These are phyloP conservation scores for Pyrus bretschneideri DNA, from an alignment of 306 rosid genomes.

Conservation along the genomic window DNA sequence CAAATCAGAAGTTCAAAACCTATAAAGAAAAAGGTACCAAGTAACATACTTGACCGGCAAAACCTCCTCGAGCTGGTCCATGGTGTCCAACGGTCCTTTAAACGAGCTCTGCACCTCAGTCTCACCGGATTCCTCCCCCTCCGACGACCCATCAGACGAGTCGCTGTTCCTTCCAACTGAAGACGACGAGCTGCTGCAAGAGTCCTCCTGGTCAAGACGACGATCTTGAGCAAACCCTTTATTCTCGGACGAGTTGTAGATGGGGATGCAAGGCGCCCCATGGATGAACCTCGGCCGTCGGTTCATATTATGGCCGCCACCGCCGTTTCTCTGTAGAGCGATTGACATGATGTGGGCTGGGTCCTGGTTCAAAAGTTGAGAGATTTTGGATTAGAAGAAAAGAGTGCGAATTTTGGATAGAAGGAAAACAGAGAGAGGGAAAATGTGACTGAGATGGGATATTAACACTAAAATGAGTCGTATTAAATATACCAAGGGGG, in stretches of 20 bases:
- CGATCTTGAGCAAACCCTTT: constrained; percentile 5
- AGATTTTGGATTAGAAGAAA: not conserved
- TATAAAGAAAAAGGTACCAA: not conserved
- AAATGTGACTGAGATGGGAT: not conserved
- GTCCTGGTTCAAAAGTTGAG: constrained; percentile 7
- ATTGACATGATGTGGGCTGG: constrained; percentile 43
- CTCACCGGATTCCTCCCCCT: constrained; percentile 50
- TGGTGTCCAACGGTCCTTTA: constrained; percentile 58
- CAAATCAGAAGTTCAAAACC: not conserved
- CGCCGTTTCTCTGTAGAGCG: constrained; percentile 24
- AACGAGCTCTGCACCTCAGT: constrained; percentile 47
- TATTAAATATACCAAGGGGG: no score
- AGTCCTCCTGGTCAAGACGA: constrained; percentile 42
- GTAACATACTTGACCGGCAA: constrained; percentile 60
- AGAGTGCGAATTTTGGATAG: not conserved
- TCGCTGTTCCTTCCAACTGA: constrained; percentile 60
- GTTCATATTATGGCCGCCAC: constrained; percentile 15
- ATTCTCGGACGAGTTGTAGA: constrained; percentile 29
- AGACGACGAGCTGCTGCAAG: constrained; percentile 42
- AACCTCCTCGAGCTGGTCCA: constrained; percentile 52
- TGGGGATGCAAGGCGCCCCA: constrained; percentile 32
- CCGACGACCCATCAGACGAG: constrained; percentile 45
- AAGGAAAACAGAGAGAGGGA: not conserved
- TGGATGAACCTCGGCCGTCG: constrained; percentile 34
- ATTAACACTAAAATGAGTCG: not conserved